A percentile compares a stretch with the other conserved stretches of the same genome.
phyloP scores from a whole-genome alignment of 1,139 yeast species.

The Pichia sp. region DNA sequence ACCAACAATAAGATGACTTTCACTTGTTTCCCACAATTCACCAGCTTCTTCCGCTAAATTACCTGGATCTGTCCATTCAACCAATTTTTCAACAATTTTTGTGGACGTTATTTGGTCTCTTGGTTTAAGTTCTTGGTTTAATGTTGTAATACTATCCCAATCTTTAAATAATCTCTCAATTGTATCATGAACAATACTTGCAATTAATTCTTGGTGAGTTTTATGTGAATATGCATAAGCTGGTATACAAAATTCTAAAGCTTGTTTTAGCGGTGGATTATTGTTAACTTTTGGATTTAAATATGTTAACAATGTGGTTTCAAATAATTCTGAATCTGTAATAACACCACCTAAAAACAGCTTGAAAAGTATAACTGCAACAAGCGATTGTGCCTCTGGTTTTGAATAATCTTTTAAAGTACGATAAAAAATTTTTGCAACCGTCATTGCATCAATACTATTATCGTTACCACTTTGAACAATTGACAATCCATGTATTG shows the following conservation, averaged over 20 bases:
- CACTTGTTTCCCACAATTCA: slow-evolving; percentile 36
- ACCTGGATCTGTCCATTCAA: slow-evolving; percentile 82
- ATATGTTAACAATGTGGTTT: slow-evolving; percentile 64
- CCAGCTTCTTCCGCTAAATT: slow-evolving; percentile 51
- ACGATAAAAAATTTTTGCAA: slow-evolving; percentile 61
- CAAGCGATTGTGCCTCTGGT: slow-evolving; percentile 67
- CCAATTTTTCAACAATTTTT: slow-evolving; percentile 64
- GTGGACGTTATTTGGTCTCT: slow-evolving; percentile 41
- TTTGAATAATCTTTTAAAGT: slow-evolving; percentile 52
- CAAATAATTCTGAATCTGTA: slow-evolving; percentile 63
- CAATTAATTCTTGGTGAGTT: slow-evolving; percentile 64
- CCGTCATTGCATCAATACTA: slow-evolving; percentile 51
- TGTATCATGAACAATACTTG: slow-evolving; percentile 61
- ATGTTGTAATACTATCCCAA: slow-evolving; percentile 33
- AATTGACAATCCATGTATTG: slow-evolving; percentile 67
- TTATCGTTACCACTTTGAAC: slow-evolving; percentile 49
- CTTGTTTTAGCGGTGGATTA: slow-evolving; percentile 70
- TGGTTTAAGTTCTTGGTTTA: slow-evolving; percentile 24
- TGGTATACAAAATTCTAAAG: slow-evolving; percentile 82
- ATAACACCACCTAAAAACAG: slow-evolving; percentile 72
- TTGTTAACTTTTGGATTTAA: slow-evolving; percentile 60
- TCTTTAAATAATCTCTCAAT: slow-evolving; percentile 48
- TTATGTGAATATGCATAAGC: slow-evolving; percentile 79
- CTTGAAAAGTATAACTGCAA: slow-evolving; percentile 86
- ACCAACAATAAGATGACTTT: slow-evolving; percentile 55